phyloP scores from a whole-genome alignment of 345 rosid species.

The Lepidium africanum region DNA sequence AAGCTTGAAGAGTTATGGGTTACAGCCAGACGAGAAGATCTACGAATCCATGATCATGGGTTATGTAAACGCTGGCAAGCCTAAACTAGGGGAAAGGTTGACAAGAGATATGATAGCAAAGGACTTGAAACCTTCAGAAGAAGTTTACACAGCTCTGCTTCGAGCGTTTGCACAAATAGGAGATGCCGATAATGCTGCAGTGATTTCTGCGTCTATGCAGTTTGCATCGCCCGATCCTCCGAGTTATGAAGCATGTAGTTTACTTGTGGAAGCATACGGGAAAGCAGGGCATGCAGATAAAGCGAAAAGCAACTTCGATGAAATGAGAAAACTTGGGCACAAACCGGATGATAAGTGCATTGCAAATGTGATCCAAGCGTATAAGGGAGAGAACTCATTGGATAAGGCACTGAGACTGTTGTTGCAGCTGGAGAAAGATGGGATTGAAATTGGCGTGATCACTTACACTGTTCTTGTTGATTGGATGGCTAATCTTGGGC shows the following conservation, averaged over 20 bases:
- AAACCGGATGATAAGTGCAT: conserved; percentile 59
- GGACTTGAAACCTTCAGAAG: conserved; percentile 43
- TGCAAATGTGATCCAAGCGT: conserved; percentile 56
- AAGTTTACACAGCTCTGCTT: conserved; percentile 64
- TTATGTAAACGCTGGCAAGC: conserved; percentile 51
- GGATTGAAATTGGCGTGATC: conserved; percentile 62
- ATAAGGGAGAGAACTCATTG: conserved; percentile 51
- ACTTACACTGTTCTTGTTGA: conserved; percentile 68
- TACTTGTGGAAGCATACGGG: conserved; percentile 58
- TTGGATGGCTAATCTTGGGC: conserved; percentile 61
- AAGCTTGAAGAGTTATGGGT: conserved; percentile 51
- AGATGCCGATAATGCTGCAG: conserved; percentile 40
- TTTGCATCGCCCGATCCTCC: conserved; percentile 22
- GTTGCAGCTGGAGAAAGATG: conserved; percentile 70
- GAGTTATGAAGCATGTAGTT: conserved; percentile 43
- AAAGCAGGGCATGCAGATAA: conserved; percentile 41
- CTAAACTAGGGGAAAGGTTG: conserved; percentile 40
- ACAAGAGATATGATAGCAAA: conserved; percentile 48
- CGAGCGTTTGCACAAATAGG: conserved; percentile 47
- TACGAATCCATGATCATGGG: conserved; percentile 76
- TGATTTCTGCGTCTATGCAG: conserved; percentile 41
- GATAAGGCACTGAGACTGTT: conserved; percentile 69
- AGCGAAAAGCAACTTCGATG: conserved; percentile 57
- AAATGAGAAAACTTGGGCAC: conserved; percentile 46
- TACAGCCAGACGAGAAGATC: conserved; percentile 47